Percentiles rank a stretch among this genome's conserved stretches.
phyloP scores from a whole-genome alignment of 306 rosid species.

The Lupinus albus region DNA sequence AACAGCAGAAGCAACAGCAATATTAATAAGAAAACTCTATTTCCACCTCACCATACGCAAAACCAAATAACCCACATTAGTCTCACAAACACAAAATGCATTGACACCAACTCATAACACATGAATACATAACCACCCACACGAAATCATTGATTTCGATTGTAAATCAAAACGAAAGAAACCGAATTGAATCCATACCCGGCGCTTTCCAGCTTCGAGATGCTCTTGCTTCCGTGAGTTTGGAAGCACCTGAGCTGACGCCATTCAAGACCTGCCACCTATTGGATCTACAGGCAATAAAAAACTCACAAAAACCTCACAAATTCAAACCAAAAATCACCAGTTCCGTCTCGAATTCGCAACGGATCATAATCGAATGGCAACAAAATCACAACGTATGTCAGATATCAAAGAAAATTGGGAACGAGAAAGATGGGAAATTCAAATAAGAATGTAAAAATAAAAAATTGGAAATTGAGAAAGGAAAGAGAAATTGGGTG shows the following conservation, averaged over 20 bases:
- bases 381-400: conserved; percentile 30
- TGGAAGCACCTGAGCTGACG: conserved; percentile 93
- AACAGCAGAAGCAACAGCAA: neutral
- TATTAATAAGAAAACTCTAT: neutral
- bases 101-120: conserved; percentile 5
- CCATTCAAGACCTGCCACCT: conserved; percentile 57
- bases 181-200: conserved; percentile 57
- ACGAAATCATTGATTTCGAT: neutral
- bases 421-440: conserved; percentile 38
- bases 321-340: conserved; percentile 32
- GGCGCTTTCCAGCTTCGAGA: conserved; percentile 95
- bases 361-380: conserved; percentile 7
- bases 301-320: conserved; percentile 25
- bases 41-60: too few species aligned
- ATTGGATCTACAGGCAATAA: conserved; percentile 16
- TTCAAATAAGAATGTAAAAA: conserved; percentile 32
- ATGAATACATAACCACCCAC: conserved; percentile 18
- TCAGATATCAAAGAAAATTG: conserved; percentile 42
- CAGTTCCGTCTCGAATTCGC: conserved; percentile 23
- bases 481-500: conserved; percentile 30
- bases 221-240: conserved; percentile 74
- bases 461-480: conserved; percentile 26
- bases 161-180: neutral
- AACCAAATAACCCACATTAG: conserved; percentile 29
- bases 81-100: conserved; percentile 20